Conservation (phyloP, 1,139 yeast species). For the Taphrina deformans region DNA sequence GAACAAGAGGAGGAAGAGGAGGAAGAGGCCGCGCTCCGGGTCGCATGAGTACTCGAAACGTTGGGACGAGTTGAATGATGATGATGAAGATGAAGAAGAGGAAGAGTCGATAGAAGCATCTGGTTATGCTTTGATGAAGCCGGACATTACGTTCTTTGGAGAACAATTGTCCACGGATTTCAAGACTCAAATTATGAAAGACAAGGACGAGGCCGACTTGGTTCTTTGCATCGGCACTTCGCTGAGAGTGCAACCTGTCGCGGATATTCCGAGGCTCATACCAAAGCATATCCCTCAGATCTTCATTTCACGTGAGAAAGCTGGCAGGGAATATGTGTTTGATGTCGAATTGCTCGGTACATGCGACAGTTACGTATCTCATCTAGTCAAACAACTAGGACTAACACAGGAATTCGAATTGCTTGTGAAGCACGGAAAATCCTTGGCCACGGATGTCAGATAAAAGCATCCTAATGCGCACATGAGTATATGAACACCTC, state of each 20-base stretch:
- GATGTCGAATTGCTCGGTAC: constrained; percentile 67
- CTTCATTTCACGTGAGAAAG: constrained; percentile 70
- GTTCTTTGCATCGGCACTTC: constrained; percentile 90
- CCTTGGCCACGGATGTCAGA: not conserved
- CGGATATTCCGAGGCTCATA: constrained; percentile 77
- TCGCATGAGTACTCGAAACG: not conserved
- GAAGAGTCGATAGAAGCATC: constrained; percentile 4
- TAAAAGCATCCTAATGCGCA: too few species aligned
- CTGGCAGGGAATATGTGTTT: constrained; percentile 75
- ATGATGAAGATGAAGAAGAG: constrained; percentile 32
- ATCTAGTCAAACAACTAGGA: constrained; percentile 58
- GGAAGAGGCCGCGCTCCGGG: not conserved
- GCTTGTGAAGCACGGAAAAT: not conserved
- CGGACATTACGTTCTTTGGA: constrained; percentile 93
- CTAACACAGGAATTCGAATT: constrained; percentile 51
- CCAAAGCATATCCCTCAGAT: constrained; percentile 77
- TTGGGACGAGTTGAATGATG: constrained; percentile 21
- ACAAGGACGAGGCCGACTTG: constrained; percentile 68
- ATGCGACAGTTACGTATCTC: constrained; percentile 83
- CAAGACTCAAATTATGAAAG: constrained; percentile 60
- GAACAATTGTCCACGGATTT: constrained; percentile 78
- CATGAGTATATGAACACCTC: not conserved
- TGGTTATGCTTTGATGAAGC: constrained; percentile 74
- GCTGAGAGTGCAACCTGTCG: constrained; percentile 93
- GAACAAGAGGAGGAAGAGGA: constrained; percentile 13